A percentile compares a stretch with the other conserved stretches of the same genome.
phyloP scores from a whole-genome alignment of 306 rosid species.

The Medicago truncatula region MtrunA17r5.0-ANR NC_053043.1:2087501-2088000 shows the following conservation, averaged over 20 bases:
- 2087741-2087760: slow-evolving; percentile 40
- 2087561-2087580: background rate
- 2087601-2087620: slow-evolving; percentile 32
- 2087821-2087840: slow-evolving; percentile 66
- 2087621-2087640: slow-evolving; percentile 27
- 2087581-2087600: slow-evolving; percentile 4
- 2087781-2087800: slow-evolving; percentile 71
- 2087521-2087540: too few species aligned
- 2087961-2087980: slow-evolving; percentile 70
- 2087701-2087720: slow-evolving; percentile 49
- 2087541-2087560: background rate
- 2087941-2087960: slow-evolving; percentile 63
- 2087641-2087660: slow-evolving; percentile 28
- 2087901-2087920: slow-evolving; percentile 51
- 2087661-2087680: slow-evolving; percentile 48
- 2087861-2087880: slow-evolving; percentile 47
- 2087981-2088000: slow-evolving; percentile 65
- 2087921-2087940: slow-evolving; percentile 53
- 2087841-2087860: slow-evolving; percentile 52
- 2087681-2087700: slow-evolving; percentile 53
- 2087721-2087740: slow-evolving; percentile 53
- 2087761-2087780: slow-evolving; percentile 54
- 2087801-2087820: slow-evolving; percentile 39
- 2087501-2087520: too few species aligned
- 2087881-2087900: slow-evolving; percentile 70